These are phyloP conservation scores for Rubroboletus satanas DNA, from an alignment of 768 basidiomycete species.

Conservation along the genomic window DNA sequence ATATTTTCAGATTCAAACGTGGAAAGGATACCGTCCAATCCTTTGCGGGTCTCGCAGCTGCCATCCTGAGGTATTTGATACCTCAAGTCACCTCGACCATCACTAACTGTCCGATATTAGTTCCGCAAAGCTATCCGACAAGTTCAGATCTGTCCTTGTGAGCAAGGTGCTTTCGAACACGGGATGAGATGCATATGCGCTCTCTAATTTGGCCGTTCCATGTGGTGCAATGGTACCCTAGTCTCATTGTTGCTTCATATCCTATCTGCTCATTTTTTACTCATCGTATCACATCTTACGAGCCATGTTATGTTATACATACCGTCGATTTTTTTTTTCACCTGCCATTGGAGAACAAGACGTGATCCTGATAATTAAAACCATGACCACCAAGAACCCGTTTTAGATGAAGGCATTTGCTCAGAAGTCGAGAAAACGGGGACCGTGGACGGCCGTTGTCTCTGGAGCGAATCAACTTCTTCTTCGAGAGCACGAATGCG, in stretches of 20 bases:
- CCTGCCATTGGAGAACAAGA: not conserved
- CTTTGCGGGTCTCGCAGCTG: slow-evolving; percentile 63
- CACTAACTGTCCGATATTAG: slow-evolving; percentile 36
- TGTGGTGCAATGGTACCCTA: not conserved
- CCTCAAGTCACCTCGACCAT: not conserved
- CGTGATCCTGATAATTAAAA: not conserved
- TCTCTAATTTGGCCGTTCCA: not conserved
- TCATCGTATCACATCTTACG: not conserved
- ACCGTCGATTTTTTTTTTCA: slow-evolving; percentile 6
- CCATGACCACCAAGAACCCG: slow-evolving; percentile 24
- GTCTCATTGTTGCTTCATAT: slow-evolving; percentile 1
- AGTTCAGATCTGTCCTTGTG: slow-evolving; percentile 58
- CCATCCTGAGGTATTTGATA: slow-evolving; percentile 61
- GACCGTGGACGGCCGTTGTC: slow-evolving; percentile 2
- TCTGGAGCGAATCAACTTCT: slow-evolving; percentile 45
- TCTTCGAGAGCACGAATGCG: slow-evolving; percentile 55
- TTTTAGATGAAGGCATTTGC: not conserved
- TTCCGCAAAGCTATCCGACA: slow-evolving; percentile 71
- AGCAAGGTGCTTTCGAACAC: slow-evolving; percentile 38
- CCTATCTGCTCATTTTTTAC: slow-evolving; percentile 1
- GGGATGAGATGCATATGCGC: slow-evolving; percentile 11
- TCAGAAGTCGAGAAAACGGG: slow-evolving; percentile 1
- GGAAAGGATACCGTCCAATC: slow-evolving; percentile 60
- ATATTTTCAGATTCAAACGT: slow-evolving; percentile 67
- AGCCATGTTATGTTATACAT: slow-evolving; percentile 10